Conservation (phyloP, 225 moss, liverwort and hornwort genomes). For the Pseudoscleropodium purum region DNA sequence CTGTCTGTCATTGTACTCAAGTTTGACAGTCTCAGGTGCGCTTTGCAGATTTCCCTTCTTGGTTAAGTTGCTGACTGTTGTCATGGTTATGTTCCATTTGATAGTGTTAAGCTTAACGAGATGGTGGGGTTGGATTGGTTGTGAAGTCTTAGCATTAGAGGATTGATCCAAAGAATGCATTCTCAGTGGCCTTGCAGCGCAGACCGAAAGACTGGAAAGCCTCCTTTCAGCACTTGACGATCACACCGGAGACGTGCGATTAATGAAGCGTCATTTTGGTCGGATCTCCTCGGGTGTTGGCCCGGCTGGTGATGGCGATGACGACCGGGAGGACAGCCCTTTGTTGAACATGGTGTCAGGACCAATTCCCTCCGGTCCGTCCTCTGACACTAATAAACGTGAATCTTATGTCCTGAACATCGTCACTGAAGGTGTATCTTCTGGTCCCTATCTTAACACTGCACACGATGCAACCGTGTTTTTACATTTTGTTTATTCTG, state of each 20-base stretch:
- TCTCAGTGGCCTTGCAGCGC: conserved; percentile 87
- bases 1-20: conserved; percentile 88
- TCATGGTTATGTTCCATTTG: background rate
- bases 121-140: background rate
- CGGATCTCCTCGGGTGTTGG: conserved; percentile 6
- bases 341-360: conserved; percentile 19
- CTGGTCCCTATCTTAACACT: conserved; percentile 15
- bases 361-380: conserved; percentile 37
- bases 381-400: conserved; percentile 6
- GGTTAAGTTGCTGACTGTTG: background rate
- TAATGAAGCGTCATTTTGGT: conserved; percentile 31
- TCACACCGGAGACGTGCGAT: conserved; percentile 70
- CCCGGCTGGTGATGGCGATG: conserved; percentile 4
- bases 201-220: conserved; percentile 90
- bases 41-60: background rate
- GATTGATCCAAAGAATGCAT: background rate
- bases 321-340: conserved; percentile 14
- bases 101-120: background rate
- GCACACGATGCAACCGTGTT: background rate
- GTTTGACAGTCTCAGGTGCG: conserved; percentile 79
- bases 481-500: background rate
- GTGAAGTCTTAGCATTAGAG: background rate
- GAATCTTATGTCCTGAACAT: conserved; percentile 13
- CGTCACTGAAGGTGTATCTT: conserved; percentile 9
- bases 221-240: conserved; percentile 62